Conservation (phyloP, 352 stramenopile species). For the Aphanomyces stellatus region DNA sequence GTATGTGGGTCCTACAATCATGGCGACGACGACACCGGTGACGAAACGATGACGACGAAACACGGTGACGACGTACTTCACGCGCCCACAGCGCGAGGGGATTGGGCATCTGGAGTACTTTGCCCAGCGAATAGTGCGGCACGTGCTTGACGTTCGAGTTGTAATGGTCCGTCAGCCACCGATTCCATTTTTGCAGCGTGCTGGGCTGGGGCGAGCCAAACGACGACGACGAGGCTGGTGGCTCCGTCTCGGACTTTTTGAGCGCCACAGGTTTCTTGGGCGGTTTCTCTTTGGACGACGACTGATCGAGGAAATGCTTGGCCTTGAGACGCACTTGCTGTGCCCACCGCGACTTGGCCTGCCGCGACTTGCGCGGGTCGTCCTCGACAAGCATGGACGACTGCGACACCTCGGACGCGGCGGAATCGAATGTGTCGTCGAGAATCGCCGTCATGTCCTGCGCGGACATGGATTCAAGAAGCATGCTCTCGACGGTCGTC, state of each 20-base stretch:
- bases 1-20: constrained; percentile 3
- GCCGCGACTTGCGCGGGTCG: constrained; percentile 71
- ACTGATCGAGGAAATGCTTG: constrained; percentile 53
- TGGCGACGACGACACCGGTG: neutral
- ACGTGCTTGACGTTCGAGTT: constrained; percentile 64
- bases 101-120: constrained; percentile 34
- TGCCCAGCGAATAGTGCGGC: constrained; percentile 49
- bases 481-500: constrained; percentile 74
- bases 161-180: constrained; percentile 66
- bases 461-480: constrained; percentile 57
- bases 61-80: neutral
- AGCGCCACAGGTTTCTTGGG: neutral
- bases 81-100: neutral
- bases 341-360: constrained; percentile 72
- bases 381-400: constrained; percentile 78
- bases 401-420: constrained; percentile 68
- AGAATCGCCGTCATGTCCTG: constrained; percentile 69
- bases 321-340: constrained; percentile 82
- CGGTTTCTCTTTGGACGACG: constrained; percentile 22
- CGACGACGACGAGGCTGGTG: neutral
- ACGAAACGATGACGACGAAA: neutral
- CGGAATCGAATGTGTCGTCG: constrained; percentile 37
- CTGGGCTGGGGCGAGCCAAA: constrained; percentile 25
- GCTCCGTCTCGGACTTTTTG: neutral
- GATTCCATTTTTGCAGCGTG: constrained; percentile 81